Percentiles rank a stretch among this genome's conserved stretches.
Evolutionary conservation across 1,139 yeast species (phyloP).

Genomic region (Saccharomyces hybrid): DNA sequence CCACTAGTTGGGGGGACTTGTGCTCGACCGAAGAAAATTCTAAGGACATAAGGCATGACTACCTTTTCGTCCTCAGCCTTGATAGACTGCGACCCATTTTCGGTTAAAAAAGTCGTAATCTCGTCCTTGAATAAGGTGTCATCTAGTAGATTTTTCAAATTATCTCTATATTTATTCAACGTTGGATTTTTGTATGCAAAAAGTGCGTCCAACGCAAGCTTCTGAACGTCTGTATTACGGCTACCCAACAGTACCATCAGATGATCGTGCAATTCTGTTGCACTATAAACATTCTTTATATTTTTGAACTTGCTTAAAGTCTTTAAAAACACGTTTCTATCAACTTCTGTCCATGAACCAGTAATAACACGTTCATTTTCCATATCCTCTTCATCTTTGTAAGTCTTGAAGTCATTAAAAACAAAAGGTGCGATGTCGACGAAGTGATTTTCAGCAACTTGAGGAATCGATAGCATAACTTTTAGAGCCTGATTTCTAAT

Average conservation of each 20-base stretch:
- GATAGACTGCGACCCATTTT: slow-evolving; percentile 45
- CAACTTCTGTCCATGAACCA: slow-evolving; percentile 50
- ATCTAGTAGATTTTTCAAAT: slow-evolving; percentile 67
- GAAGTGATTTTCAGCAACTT: slow-evolving; percentile 59
- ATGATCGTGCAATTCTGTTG: slow-evolving; percentile 47
- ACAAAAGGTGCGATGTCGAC: slow-evolving; percentile 49
- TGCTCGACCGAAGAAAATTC: slow-evolving; percentile 83
- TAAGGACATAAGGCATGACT: slow-evolving; percentile 64
- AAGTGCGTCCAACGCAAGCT: slow-evolving; percentile 64
- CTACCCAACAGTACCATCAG: slow-evolving; percentile 55
- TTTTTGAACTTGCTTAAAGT: slow-evolving; percentile 60
- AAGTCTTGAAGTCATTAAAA: slow-evolving; percentile 29
- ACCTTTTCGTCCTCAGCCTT: slow-evolving; percentile 50
- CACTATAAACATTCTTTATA: slow-evolving; percentile 46
- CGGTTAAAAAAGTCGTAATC: slow-evolving; percentile 52
- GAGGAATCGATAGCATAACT: slow-evolving; percentile 49
- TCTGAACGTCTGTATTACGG: slow-evolving; percentile 57
- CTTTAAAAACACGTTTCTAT: slow-evolving; percentile 52
- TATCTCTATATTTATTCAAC: slow-evolving; percentile 63
- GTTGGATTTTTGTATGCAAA: slow-evolving; percentile 55
- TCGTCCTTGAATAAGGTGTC: slow-evolving; percentile 84
- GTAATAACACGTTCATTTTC: slow-evolving; percentile 19
- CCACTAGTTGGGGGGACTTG: slow-evolving; percentile 55
- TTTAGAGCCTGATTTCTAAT: slow-evolving; percentile 29
- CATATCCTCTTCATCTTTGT: slow-evolving; percentile 29